Evolutionary conservation across 257 asterid species (phyloP).

Genomic region (Nicotiana attenuata): DNA sequence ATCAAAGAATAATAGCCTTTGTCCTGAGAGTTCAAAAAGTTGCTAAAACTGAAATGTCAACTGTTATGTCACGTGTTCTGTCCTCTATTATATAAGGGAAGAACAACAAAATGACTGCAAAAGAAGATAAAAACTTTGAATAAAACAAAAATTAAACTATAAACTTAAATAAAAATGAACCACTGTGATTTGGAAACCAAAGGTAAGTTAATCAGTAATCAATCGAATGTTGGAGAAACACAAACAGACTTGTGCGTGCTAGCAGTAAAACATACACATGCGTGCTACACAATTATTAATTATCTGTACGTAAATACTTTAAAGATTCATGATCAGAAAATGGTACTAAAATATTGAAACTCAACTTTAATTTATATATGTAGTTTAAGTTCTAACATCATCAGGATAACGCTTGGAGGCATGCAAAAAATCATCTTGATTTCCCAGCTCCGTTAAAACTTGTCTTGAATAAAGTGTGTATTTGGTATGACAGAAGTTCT

Average conservation of each 20-base stretch:
- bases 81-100: neutral
- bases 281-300: neutral
- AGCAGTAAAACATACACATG: neutral
- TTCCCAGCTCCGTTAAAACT: neutral
- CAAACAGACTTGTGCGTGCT: neutral
- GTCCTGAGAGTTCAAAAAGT: neutral
- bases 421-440: neutral
- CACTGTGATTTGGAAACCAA: neutral
- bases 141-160: neutral
- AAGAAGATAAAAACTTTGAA: neutral
- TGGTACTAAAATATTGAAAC: neutral
- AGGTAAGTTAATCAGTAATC: neutral
- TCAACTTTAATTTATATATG: neutral
- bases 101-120: neutral
- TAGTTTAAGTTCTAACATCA: neutral
- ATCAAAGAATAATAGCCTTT: neutral
- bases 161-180: neutral
- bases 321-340: neutral
- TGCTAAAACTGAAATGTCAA: neutral
- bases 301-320: neutral
- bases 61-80: neutral
- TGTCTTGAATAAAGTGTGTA: neutral
- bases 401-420: neutral
- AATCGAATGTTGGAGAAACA: neutral
- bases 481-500: neutral